phyloP scores from a whole-genome alignment of 1,284 basidiomycete genomes.

The Apiotrichum gamsii region DNA sequence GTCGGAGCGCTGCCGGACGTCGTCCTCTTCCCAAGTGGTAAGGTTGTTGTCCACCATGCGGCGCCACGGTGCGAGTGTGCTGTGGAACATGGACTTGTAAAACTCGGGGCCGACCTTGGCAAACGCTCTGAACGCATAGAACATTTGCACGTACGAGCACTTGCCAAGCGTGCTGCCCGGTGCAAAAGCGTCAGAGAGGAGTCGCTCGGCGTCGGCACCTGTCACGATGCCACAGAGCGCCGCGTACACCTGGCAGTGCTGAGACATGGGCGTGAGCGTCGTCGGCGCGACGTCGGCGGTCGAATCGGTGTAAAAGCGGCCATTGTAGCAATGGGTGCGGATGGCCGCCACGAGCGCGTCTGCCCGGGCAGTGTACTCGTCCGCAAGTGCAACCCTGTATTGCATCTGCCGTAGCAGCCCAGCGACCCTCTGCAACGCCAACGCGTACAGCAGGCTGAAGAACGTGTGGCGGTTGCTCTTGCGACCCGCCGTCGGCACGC shows the following conservation, averaged over 20 bases:
- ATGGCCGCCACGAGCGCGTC: constrained; percentile 15
- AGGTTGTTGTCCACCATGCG: constrained; percentile 23
- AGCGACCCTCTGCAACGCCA: too few relatives aligned
- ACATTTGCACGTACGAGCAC: constrained; percentile 27
- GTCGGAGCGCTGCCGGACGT: constrained; percentile 28
- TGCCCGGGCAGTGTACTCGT: constrained; percentile 18
- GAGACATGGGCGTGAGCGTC: constrained; percentile 14
- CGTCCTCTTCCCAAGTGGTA: constrained; percentile 32
- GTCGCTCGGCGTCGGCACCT: not conserved
- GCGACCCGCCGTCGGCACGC: constrained; percentile 25
- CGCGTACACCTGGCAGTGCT: constrained; percentile 30
- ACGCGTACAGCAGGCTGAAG: constrained; percentile 30
- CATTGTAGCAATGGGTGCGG: constrained; percentile 26
- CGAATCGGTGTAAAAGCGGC: constrained; percentile 25
- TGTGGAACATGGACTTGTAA: constrained; percentile 16
- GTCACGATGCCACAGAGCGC: constrained; percentile 14
- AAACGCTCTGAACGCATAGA: constrained; percentile 32
- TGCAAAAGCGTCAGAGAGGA: constrained; percentile 15
- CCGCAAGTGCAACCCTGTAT: constrained; percentile 10
- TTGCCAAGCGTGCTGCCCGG: constrained; percentile 11
- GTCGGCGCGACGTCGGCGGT: constrained; percentile 13
- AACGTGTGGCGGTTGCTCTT: constrained; percentile 25
- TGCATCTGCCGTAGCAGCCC: constrained; percentile 17
- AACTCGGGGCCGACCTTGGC: constrained; percentile 9
- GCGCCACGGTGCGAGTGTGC: constrained; percentile 18